Base-by-base conservation (phyloP, 805 yeast genomes). In the Yarrowia divulgata region DNA sequence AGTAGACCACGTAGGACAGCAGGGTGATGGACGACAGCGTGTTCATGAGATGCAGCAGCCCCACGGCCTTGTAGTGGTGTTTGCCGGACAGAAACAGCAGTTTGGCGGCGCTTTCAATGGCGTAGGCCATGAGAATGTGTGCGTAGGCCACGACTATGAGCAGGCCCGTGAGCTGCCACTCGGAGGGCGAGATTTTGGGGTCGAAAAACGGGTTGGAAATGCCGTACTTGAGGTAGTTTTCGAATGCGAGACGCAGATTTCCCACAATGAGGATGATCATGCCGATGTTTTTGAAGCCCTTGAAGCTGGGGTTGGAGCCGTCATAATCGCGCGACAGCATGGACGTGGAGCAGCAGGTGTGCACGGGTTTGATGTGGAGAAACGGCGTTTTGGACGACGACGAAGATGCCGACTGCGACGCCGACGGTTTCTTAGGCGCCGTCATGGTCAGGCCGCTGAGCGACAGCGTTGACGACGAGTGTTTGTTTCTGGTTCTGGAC, bases 281-380 rank as follows among this genome's bases (percentile, higher is more conserved):
- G 14, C 79, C 76, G 57, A 82, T 73, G 69, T 82, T 82, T 55
- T 78, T 77, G 72, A 82, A 78, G 16, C 85, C 85, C 16, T 74
- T 72, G 70, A 73, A 77, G 14, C 78, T 75, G 14, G 74, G 73
- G 19, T 55, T 48, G 18, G 49, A 46, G 55, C 62, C 54, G 18
- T 64, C 57, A 18, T 48, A 52, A 12, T 50, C 68, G 29, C 68
- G 66, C n/a, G 71, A 69, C 6, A 69, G 45, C 48, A 69, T 57
- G 12, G 71, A 69, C 13, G 55, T 23, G 29, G 68, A 48, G 57
- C 55, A 48, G 12, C 46, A 39, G 13, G 57, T 49, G 39, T 63
- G 68, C 3, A 48, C 57, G 14, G 68, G 68, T 18, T 49, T 48
- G 55, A 63, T 63, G 68, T 63, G 68, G 14, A 63, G 57, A n/a